phyloP scores from a whole-genome alignment of 345 rosid genomes.

The Populus davidiana region DNA sequence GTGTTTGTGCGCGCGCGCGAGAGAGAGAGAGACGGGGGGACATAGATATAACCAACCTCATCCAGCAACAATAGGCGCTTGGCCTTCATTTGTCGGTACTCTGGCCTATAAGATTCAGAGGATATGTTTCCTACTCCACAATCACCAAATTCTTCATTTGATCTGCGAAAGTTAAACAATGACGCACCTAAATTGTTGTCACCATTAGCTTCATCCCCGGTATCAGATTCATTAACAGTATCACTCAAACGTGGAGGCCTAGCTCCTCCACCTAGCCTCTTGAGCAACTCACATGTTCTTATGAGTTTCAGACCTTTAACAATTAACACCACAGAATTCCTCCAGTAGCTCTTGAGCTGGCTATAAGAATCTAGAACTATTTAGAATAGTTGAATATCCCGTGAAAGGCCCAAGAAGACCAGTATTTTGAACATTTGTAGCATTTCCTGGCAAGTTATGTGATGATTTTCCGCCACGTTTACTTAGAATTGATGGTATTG shows the following conservation, averaged over 20 bases:
- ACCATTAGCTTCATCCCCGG: slow-evolving; percentile 12
- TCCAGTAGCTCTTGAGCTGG: slow-evolving; percentile 56
- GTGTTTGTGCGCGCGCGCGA: too few relatives aligned
- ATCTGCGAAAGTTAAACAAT: slow-evolving; percentile 22
- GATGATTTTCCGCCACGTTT: slow-evolving; percentile 33
- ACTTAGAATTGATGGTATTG: slow-evolving; percentile 25
- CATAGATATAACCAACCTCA: too few relatives aligned
- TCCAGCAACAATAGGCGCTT: too few relatives aligned
- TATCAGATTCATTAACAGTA: slow-evolving; percentile 13
- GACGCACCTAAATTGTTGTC: slow-evolving; percentile 17
- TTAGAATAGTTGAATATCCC: slow-evolving; percentile 60
- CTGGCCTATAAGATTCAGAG: too few relatives aligned
- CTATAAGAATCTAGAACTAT: slow-evolving; percentile 53
- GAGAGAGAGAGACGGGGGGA: too few relatives aligned
- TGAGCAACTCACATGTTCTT: slow-evolving; percentile 4
- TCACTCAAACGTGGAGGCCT: slow-evolving; percentile 17
- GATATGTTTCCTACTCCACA: slow-evolving; percentile 33
- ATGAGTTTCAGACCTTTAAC: slow-evolving; percentile 13
- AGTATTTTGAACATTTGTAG: slow-evolving; percentile 20
- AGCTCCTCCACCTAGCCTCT: slow-evolving; percentile 23
- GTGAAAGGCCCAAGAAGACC: slow-evolving; percentile 76
- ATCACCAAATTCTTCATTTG: slow-evolving; percentile 24
- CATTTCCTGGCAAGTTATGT: slow-evolving; percentile 22
- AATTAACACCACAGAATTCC: slow-evolving; percentile 29
- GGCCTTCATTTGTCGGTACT: too few relatives aligned